Evolutionary conservation across 2,329 filamentous ascomycete genomes (phyloP).

Genomic region (Diaporthe velutina): DNA sequence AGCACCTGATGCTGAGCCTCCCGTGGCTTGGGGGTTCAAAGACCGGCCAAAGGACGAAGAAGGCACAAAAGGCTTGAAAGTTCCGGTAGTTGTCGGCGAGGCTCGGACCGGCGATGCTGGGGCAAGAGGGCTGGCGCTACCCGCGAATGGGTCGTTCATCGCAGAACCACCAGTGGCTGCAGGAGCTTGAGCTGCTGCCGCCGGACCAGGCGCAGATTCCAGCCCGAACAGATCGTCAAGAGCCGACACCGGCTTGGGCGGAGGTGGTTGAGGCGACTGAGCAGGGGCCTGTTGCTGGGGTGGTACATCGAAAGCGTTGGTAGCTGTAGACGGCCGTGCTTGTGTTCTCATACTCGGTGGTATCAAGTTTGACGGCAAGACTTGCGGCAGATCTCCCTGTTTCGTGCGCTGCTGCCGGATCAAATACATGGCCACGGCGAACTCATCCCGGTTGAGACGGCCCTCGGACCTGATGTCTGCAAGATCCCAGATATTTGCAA

Average conservation of each 20-base stretch:
- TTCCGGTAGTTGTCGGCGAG: conserved; percentile 57
- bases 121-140: conserved; percentile 59
- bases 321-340: conserved; percentile 59
- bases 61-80: conserved; percentile 92
- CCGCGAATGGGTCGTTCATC: conserved; percentile 71
- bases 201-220: conserved; percentile 72
- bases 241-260: conserved; percentile 70
- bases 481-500: conserved; percentile 97
- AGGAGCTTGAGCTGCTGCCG: conserved; percentile 67
- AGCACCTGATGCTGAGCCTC: conserved; percentile 65
- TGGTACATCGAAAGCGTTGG: conserved; percentile 65
- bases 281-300: conserved; percentile 52
- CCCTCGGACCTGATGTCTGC: conserved; percentile 94
- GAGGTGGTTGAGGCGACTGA: conserved; percentile 53
- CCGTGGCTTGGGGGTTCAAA: conserved; percentile 82
- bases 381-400: conserved; percentile 77
- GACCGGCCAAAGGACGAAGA: conserved; percentile 93
- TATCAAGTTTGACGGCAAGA: conserved; percentile 84
- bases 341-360: conserved; percentile 86
- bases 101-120: conserved; percentile 68
- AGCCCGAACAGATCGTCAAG: conserved; percentile 95
- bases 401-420: conserved; percentile 90
- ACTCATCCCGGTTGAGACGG: conserved; percentile 87
- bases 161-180: conserved; percentile 81
- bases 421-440: conserved; percentile 97